phyloP scores from a whole-genome alignment of 371 early-diverging fungal species.

The Thermomucor indicae-seudaticae region DNA sequence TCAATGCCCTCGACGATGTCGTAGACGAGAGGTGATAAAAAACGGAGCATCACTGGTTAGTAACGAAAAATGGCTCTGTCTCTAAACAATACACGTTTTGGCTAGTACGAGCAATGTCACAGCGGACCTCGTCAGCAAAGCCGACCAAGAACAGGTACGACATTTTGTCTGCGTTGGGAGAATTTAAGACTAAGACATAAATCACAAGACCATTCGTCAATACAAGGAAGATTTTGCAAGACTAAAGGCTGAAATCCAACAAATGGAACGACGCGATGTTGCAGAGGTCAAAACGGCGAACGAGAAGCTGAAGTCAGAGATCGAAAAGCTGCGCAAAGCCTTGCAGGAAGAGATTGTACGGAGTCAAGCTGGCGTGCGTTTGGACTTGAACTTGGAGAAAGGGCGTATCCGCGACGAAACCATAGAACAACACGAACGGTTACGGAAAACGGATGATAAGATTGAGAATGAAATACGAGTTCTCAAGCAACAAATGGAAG shows the following conservation, averaged over 20 bases:
- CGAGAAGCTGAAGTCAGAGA: constrained; percentile 72
- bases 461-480: constrained; percentile 86
- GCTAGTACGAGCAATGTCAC: constrained; percentile 55
- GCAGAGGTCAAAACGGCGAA: constrained; percentile 81
- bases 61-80: background rate
- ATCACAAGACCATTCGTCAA: constrained; percentile 61
- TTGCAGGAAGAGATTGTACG: constrained; percentile 84
- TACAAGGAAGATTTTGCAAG: constrained; percentile 87
- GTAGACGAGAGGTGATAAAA: constrained; percentile 69
- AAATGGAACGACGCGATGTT: constrained; percentile 87
- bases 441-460: constrained; percentile 81
- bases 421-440: constrained; percentile 74
- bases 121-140: constrained; percentile 68
- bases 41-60: background rate
- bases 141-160: constrained; percentile 77
- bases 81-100: background rate
- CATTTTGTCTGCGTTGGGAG: background rate
- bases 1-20: constrained; percentile 71
- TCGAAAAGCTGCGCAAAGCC: constrained; percentile 77
- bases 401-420: constrained; percentile 86
- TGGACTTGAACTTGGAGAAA: constrained; percentile 90
- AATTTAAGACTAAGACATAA: background rate
- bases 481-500: constrained; percentile 82
- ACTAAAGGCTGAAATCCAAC: constrained; percentile 82
- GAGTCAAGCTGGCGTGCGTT: constrained; percentile 83